Evolutionary conservation across 768 basidiomycete species (phyloP).

Genomic region (Tremella yokohamensis): DNA sequence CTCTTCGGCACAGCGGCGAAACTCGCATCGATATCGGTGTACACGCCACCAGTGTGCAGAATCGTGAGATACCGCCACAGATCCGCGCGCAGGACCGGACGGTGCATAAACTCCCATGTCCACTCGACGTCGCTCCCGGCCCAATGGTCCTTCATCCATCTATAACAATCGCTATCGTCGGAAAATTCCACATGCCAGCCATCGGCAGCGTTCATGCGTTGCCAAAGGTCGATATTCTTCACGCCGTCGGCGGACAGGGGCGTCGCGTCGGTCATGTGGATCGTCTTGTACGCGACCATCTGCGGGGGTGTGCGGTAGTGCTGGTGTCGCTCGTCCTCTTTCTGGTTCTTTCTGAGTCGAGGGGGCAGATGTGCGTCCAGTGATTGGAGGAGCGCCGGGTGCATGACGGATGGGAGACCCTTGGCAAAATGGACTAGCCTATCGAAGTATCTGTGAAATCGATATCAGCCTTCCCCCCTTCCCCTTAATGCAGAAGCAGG

Average conservation of each 20-base stretch:
- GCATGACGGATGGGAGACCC: background rate
- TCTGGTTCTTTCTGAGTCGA: no score
- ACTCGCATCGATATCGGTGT: conserved; percentile 47
- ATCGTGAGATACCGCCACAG: conserved; percentile 40
- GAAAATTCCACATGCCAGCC: conserved; percentile 40
- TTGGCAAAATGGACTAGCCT: conserved; percentile 6
- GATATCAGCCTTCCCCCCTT: no score
- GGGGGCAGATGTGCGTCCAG: background rate
- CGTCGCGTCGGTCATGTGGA: conserved; percentile 39
- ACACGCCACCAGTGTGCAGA: conserved; percentile 40
- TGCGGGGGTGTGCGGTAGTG: no score
- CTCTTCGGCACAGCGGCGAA: no score
- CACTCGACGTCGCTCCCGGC: conserved; percentile 25
- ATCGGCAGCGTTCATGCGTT: conserved; percentile 24
- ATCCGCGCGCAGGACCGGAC: conserved; percentile 40
- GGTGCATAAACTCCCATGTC: conserved; percentile 39
- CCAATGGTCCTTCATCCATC: conserved; percentile 26
- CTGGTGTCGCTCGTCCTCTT: no score
- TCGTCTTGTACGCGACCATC: conserved; percentile 36
- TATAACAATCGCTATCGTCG: conserved; percentile 25
- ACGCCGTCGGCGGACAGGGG: no score
- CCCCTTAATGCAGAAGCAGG: no score
- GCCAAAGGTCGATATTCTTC: conserved; percentile 22
- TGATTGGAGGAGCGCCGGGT: conserved; percentile 3
- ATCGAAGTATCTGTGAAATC: background rate